Base-by-base conservation (phyloP, 2,329 filamentous ascomycete species). In the Plectosphaerella cucumerina region DNA sequence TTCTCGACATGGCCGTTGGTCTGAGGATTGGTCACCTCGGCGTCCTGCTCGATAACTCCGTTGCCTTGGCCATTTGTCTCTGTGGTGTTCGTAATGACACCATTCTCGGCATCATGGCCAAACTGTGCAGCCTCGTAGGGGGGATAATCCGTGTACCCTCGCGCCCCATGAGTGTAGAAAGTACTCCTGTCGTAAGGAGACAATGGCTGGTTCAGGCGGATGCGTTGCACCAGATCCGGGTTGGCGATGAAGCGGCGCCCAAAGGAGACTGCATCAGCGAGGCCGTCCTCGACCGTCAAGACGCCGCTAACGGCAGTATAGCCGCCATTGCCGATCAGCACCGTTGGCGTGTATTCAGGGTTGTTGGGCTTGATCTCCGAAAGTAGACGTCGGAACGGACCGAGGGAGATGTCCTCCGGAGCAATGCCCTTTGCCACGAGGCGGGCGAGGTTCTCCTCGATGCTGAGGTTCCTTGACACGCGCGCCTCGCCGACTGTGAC, bases 401-500 rank as follows among this genome's bases (percentile, higher is more conserved):
- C 8, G 26, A 31, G 26, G 26, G 26, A 10, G 12, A 31, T 31
- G 26, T 31, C 26, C 26, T 31, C 26, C 8, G 26, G 26, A 31
- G 26, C 26, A 11, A 31, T 31, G 26, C 8, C 26, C 26, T 31
- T 31, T 8, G 26, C 26, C 3, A 11, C 26, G 26, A 31, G 26
- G 26, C 26, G 26, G 26, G 26, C 26, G 2, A 31, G 26, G 26
- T 31, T 31, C 26, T 31, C 26, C 26, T 31, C 26, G 26, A 31
- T 31, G 26, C 26, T 69, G 3, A 63, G 60, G 50, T 62, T 67
- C 10, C 72, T 71, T 9, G 68, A 62, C 15, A 81, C 67, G 3
- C 79, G 71, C 2, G 77, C 71, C 60, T 86, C 80, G 15, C 86
- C 70, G 2, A 84, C 54, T 61, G 85, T 81, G 31, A 83, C 57